phyloP scores from a whole-genome alignment of 352 stramenopile genomes.

The Thalassiosira mediterranea region DNA sequence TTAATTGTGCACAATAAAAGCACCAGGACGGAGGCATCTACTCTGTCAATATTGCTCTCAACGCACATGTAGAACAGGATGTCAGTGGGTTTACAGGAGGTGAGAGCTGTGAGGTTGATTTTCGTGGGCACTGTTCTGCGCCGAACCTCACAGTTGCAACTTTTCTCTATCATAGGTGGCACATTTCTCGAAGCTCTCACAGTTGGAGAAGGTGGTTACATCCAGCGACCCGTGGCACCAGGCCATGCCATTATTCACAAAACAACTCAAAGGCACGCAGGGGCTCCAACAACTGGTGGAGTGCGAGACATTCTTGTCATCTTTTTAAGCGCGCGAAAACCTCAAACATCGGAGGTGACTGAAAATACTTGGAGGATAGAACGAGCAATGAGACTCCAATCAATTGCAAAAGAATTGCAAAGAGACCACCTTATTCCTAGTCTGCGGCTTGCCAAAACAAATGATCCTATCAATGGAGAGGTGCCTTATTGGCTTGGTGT shows the following conservation, averaged over 20 bases:
- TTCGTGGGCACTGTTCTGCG: too few relatives aligned
- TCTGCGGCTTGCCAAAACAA: conserved; percentile 32
- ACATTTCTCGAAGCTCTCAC: conserved; percentile 55
- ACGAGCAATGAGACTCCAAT: conserved; percentile 48
- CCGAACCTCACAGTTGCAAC: too few relatives aligned
- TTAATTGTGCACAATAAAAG: too few relatives aligned
- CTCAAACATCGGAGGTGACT: not conserved
- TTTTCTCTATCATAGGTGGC: conserved; percentile 15
- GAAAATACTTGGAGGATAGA: conserved; percentile 50
- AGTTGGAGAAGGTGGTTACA: conserved; percentile 9
- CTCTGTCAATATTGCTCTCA: conserved; percentile 55
- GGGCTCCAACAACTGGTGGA: conserved; percentile 47
- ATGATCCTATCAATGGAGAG: conserved; percentile 49
- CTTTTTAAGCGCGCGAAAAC: conserved; percentile 44
- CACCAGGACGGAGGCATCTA: conserved; percentile 59
- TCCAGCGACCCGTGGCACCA: conserved; percentile 32
- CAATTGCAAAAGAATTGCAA: conserved; percentile 35
- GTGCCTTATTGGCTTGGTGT: conserved; percentile 54
- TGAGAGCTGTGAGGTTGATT: conserved; percentile 1
- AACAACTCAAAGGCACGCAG: conserved; percentile 50
- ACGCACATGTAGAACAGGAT: conserved; percentile 31
- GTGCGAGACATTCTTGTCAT: conserved; percentile 57
- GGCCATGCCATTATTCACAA: conserved; percentile 55
- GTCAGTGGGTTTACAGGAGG: conserved; percentile 39
- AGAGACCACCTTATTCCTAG: conserved; percentile 35